Evolutionary conservation across 129 eudicot species (phyloP), one percentile per base, ranked within the genome.

Genomic region (Chrysanthemum lavandulifolium): DNA sequence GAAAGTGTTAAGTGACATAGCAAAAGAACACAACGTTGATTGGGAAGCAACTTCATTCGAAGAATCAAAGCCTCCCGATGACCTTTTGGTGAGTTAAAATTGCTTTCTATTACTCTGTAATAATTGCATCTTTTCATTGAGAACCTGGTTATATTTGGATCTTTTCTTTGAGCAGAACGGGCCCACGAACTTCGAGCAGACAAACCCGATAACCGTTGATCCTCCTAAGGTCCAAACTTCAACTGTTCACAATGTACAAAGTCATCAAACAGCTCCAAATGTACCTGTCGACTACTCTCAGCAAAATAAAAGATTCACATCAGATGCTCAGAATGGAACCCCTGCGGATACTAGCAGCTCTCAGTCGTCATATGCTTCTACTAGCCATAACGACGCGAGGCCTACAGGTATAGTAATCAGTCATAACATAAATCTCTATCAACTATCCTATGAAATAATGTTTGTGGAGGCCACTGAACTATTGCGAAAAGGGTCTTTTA

Each of bases 11-110:
- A 84, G 69, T 45, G 86, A 81, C 45, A 80, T 93, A 74, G 98
- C 98, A 27, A 87, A 87, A 76, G 97, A 93, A 75, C 87, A 90
- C 69, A 82, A 86, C 74, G 69, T 93, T 59, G 75, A 84, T 47
- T 90, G 98, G 98, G 96, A 89, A 56, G 84, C 89, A 65, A 79
- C 83, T 25, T 75, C 84, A 21, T 77, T 87, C 72, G 90, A 80
- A 81, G 96, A 85, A 15, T 62, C 81, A 2, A 75, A 72, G 77
- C 86, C 86, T 64, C 66, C 84, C 0, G 83, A 64, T 77, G 96
- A 93, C 78, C 81, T 86, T 60, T 84, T 81, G 97, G 96, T 89
- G 83, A 78, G 78, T 45, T 65, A 10, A 77, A 57, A 47, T 73
- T 48, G 67, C 76, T 77, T 73, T 69, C 0, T 11, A 58, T 69